Conservation (phyloP, 2,329 filamentous ascomycete genomes). For the Dothiorella sarmentorum region DNA sequence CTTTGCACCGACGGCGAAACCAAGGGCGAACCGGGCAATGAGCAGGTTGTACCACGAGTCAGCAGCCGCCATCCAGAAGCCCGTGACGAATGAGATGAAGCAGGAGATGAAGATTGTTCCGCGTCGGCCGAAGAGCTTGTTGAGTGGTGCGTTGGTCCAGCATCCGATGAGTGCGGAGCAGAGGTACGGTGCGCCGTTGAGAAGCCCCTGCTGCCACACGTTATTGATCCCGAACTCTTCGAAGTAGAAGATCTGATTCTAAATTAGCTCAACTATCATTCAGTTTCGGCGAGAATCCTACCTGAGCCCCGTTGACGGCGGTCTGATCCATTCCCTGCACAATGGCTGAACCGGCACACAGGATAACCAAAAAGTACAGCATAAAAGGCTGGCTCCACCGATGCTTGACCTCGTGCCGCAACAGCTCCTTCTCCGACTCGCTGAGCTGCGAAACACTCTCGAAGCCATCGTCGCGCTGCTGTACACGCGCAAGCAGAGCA, state of each 20-base stretch:
- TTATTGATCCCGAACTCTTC: background rate
- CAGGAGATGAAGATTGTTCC: conserved; percentile 29
- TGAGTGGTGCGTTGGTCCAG: conserved; percentile 60
- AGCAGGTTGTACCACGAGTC: conserved; percentile 42
- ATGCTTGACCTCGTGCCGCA: conserved; percentile 62
- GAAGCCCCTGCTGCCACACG: conserved; percentile 59
- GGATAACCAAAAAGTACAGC: conserved; percentile 64
- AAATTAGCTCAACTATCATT: no score
- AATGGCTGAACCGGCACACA: conserved; percentile 67
- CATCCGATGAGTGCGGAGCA: conserved; percentile 67
- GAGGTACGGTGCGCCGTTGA: conserved; percentile 61
- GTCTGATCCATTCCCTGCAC: conserved; percentile 66
- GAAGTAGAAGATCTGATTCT: conserved; percentile 3
- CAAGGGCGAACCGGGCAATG: conserved; percentile 26
- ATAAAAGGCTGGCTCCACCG: conserved; percentile 63
- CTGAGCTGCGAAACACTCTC: conserved; percentile 60
- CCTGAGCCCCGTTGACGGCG: conserved; percentile 47
- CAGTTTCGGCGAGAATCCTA: no score
- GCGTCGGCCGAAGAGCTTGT: conserved; percentile 28
- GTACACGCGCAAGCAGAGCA: conserved; percentile 70
- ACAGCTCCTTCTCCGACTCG: conserved; percentile 56
- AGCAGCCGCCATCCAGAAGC: conserved; percentile 35
- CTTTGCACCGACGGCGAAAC: conserved; percentile 47
- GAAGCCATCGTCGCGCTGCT: conserved; percentile 55
- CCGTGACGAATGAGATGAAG: conserved; percentile 31